Percentiles rank a stretch among this genome's conserved stretches.
Conservation (phyloP, 208 protist genomes). For the Acanthamoeba royreba region DNA sequence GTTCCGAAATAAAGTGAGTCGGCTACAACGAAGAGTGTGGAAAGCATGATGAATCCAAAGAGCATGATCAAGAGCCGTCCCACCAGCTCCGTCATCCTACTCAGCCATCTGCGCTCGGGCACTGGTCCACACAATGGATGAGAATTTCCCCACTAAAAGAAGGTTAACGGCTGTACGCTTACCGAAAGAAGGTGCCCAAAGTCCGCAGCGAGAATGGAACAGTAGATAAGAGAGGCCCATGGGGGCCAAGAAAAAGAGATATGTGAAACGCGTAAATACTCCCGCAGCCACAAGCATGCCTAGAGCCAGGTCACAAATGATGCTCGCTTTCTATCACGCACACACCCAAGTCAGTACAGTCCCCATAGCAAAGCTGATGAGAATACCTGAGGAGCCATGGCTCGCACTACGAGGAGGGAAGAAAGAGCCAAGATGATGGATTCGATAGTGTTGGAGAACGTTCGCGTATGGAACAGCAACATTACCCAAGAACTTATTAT, state of each 20-base stretch:
- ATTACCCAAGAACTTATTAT: slow-evolving; percentile 34
- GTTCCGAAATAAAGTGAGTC: slow-evolving; percentile 31
- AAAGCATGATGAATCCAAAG: not conserved
- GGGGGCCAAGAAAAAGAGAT: not conserved
- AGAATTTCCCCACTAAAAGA: not conserved
- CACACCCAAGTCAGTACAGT: not conserved
- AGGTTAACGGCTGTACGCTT: not conserved
- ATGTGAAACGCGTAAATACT: slow-evolving; percentile 33
- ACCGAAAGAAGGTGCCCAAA: not conserved
- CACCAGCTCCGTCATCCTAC: not conserved
- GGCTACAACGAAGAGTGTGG: not conserved
- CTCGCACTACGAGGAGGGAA: not conserved
- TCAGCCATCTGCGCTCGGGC: not conserved
- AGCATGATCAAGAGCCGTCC: not conserved
- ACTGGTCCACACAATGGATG: no score
- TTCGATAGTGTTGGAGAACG: slow-evolving; percentile 46
- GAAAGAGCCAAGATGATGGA: slow-evolving; percentile 40
- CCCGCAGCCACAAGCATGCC: not conserved
- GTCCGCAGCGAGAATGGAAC: not conserved
- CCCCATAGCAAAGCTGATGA: not conserved
- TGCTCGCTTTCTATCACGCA: not conserved
- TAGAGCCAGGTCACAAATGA: not conserved
- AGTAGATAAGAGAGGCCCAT: not conserved
- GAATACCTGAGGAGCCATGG: not conserved
- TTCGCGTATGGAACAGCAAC: slow-evolving; percentile 35